These are phyloP conservation scores for Tarenaya hassleriana DNA, from an alignment of 345 rosid genomes.

Conservation along the genomic window DNA sequence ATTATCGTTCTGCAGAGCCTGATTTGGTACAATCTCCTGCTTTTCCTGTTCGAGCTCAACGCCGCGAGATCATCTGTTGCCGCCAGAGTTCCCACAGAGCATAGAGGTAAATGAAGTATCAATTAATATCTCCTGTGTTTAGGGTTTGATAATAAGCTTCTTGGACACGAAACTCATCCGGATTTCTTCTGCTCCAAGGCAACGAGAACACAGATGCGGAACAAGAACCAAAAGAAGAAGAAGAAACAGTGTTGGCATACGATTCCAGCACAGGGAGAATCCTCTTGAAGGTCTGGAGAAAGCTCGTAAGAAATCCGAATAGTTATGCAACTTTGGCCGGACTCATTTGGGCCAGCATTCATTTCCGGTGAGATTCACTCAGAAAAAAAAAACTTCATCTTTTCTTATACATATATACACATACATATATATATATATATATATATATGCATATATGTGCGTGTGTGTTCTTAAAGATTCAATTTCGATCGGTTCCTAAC, in stretches of 20 bases:
- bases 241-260: slow-evolving; percentile 31
- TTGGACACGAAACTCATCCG: slow-evolving; percentile 2
- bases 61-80: slow-evolving; percentile 39
- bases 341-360: slow-evolving; percentile 73
- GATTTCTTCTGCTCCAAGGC: slow-evolving; percentile 23
- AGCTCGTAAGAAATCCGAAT: slow-evolving; percentile 69
- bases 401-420: neutral
- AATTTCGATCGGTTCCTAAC: slow-evolving; percentile 8
- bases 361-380: slow-evolving; percentile 46
- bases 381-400: neutral
- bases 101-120: slow-evolving; percentile 36
- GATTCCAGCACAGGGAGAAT: slow-evolving; percentile 34
- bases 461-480: slow-evolving; percentile 14
- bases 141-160: neutral
- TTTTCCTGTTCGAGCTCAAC: slow-evolving; percentile 70
- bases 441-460: no score
- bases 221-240: slow-evolving; percentile 43
- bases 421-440: neutral
- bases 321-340: slow-evolving; percentile 65
- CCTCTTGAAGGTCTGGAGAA: slow-evolving; percentile 55
- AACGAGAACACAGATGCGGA: slow-evolving; percentile 36
- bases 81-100: slow-evolving; percentile 33
- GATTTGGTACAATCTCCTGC: slow-evolving; percentile 68
- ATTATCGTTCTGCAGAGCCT: slow-evolving; percentile 75
- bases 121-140: neutral